These are phyloP conservation scores for Neodidymelliopsis sp. DNA, from an alignment of 2,329 filamentous ascomycete genomes.

Conservation along the genomic window DNA sequence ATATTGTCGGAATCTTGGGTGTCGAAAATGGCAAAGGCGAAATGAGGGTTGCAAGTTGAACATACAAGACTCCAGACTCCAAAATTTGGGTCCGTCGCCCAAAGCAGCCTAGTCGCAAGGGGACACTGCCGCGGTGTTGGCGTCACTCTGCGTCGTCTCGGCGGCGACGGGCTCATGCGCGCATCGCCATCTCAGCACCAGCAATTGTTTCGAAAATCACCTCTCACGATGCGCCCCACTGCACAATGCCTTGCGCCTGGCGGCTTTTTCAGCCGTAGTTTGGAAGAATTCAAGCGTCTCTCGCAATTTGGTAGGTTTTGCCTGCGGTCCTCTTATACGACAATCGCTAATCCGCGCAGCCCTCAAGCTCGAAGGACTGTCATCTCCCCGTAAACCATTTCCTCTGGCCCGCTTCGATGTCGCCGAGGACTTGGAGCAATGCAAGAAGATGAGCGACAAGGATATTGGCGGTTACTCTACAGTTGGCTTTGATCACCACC, in stretches of 20 bases:
- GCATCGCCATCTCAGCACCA: slow-evolving; percentile 7
- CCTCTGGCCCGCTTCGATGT: slow-evolving; percentile 70
- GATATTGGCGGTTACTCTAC: slow-evolving; percentile 88
- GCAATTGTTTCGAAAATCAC: slow-evolving; percentile 2
- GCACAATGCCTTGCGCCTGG: slow-evolving; percentile 52
- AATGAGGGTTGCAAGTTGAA: not conserved
- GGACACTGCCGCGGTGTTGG: not conserved
- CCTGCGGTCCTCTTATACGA: slow-evolving; percentile 35
- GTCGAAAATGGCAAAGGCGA: not conserved
- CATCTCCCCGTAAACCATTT: slow-evolving; percentile 68
- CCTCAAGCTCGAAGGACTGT: slow-evolving; percentile 73
- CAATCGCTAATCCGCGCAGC: slow-evolving; percentile 57
- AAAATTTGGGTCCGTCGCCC: not conserved
- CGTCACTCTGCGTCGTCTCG: not conserved
- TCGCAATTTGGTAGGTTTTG: slow-evolving; percentile 59
- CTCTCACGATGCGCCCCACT: slow-evolving; percentile 47
- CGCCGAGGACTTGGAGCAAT: slow-evolving; percentile 52
- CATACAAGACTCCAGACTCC: slow-evolving; percentile 1
- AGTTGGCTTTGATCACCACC: slow-evolving; percentile 72
- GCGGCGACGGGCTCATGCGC: slow-evolving; percentile 1
- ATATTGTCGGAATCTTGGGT: not conserved
- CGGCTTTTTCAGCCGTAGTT: slow-evolving; percentile 65
- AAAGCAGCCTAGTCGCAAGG: not conserved
- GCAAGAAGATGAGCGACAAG: slow-evolving; percentile 84
- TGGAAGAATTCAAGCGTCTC: slow-evolving; percentile 66